These are phyloP conservation scores for Nannochloropsis gaditana DNA, from an alignment of 108 stramenopile species.

Conservation along the genomic window DNA sequence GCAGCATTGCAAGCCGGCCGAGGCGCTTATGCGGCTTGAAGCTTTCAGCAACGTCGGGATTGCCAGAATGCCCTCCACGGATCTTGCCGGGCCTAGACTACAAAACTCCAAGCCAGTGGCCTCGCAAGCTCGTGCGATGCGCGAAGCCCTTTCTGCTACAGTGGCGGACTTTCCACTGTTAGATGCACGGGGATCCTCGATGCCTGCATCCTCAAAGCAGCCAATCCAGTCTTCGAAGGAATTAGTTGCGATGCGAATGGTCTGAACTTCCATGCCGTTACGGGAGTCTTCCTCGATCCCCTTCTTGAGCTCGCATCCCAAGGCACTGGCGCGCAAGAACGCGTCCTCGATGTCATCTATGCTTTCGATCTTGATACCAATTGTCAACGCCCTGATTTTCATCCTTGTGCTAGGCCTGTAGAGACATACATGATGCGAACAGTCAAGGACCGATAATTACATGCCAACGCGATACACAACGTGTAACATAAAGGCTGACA, in stretches of 20 bases:
- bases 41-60: not conserved
- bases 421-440: no score
- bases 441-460: no score
- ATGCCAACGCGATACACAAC: no score
- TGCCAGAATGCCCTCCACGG: slow-evolving; percentile 1
- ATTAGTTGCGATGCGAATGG: not conserved
- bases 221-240: not conserved
- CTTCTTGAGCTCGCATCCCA: not conserved
- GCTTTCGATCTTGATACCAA: slow-evolving; percentile 12
- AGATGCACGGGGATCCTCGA: not conserved
- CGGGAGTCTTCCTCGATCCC: not conserved
- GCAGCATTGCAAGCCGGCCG: not conserved
- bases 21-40: not conserved
- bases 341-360: not conserved
- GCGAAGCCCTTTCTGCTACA: not conserved
- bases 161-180: not conserved
- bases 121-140: not conserved
- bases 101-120: not conserved
- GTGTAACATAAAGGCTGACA: no score
- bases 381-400: not conserved
- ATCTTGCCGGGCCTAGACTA: not conserved
- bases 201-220: not conserved
- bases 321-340: not conserved
- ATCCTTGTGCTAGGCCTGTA: not conserved
- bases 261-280: not conserved